A percentile compares a stretch with the other conserved stretches of the same genome.
Evolutionary conservation across 2,329 filamentous ascomycete genomes (phyloP).

Genomic region (Aureobasidium mangrovei): DNA sequence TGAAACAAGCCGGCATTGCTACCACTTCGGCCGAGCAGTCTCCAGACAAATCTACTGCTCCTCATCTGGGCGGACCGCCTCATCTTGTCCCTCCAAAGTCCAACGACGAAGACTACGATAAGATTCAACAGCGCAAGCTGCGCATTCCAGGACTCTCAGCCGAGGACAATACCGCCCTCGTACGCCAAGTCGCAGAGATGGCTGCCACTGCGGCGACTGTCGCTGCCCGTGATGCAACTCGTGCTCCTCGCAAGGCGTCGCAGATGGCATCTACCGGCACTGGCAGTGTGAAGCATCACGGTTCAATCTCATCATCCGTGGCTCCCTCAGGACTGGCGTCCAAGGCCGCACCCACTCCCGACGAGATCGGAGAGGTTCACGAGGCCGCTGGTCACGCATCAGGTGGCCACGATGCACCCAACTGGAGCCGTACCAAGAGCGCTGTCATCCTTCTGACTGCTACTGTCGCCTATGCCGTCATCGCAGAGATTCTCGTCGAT

Average conservation of each 20-base stretch:
- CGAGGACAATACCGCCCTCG: conserved; percentile 70
- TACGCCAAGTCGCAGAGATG: conserved; percentile 85
- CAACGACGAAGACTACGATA: conserved; percentile 39
- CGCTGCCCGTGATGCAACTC: conserved; percentile 67
- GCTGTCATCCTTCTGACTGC: conserved; percentile 79
- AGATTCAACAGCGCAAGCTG: conserved; percentile 24
- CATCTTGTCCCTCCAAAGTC: conserved; percentile 69
- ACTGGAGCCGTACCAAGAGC: conserved; percentile 91
- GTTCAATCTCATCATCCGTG: neutral
- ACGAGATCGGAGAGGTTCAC: conserved; percentile 30
- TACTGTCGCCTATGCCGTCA: conserved; percentile 87
- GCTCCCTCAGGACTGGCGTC: neutral
- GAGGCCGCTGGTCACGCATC: conserved; percentile 42
- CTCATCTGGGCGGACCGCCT: conserved; percentile 21
- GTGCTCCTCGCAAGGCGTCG: conserved; percentile 43
- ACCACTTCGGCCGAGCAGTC: conserved; percentile 37
- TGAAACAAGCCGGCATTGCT: conserved; percentile 70
- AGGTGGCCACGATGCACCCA: conserved; percentile 93
- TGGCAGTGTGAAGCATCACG: conserved; percentile 22
- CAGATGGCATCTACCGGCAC: conserved; percentile 28
- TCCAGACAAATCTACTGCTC: conserved; percentile 24
- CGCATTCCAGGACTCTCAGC: conserved; percentile 61
- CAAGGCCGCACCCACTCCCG: conserved; percentile 22
- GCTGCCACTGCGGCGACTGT: conserved; percentile 84
- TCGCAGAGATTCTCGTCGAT: conserved; percentile 93